Percentiles rank a stretch among this genome's conserved stretches.
Evolutionary conservation across 345 rosid genomes (phyloP).

Genomic region (Cardamine chenopodiifolia): DNA sequence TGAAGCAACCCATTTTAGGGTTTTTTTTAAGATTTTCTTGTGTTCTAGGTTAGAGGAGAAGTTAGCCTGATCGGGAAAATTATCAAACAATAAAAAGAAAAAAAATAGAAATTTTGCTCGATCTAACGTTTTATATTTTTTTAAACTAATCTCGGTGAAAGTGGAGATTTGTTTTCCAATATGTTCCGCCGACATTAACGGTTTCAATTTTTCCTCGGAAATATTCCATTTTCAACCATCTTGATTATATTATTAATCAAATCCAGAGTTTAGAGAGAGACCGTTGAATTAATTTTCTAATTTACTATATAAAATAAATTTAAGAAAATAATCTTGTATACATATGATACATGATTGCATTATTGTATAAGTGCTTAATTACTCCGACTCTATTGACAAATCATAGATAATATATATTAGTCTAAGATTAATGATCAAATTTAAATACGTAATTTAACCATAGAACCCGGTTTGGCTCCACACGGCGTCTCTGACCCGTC

Average conservation of each 20-base stretch:
- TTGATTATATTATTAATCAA: neutral
- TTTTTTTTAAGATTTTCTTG: conserved; percentile 18
- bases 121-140: neutral
- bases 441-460: conserved; percentile 55
- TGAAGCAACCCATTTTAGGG: conserved; percentile 59
- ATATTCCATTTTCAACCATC: conserved; percentile 2
- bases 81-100: neutral
- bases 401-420: neutral
- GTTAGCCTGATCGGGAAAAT: conserved; percentile 4
- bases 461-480: conserved; percentile 91
- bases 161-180: conserved; percentile 6
- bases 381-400: neutral
- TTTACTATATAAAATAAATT: neutral
- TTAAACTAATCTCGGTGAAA: neutral
- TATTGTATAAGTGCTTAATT: neutral
- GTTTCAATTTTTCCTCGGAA: conserved; percentile 3
- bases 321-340: neutral
- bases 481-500: conserved; percentile 89
- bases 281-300: conserved; percentile 3
- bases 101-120: no score
- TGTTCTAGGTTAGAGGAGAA: conserved; percentile 29
- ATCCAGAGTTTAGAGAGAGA: neutral
- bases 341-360: neutral
- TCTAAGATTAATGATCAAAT: conserved; percentile 3
- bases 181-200: conserved; percentile 28